phyloP scores from a whole-genome alignment of 805 yeast species.

The Grigorovia humatica region DNA sequence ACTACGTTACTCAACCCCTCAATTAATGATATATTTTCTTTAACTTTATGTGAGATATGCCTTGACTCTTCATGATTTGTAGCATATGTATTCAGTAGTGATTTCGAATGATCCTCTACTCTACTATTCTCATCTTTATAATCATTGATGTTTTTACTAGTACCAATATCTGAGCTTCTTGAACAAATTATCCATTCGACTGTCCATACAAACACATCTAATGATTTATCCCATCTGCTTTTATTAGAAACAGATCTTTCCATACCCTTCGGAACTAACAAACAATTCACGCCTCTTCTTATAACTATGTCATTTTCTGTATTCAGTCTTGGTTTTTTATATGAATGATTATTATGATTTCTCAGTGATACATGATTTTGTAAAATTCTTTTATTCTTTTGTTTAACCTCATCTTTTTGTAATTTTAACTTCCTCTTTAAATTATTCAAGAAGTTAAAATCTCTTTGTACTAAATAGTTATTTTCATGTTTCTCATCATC shows the following conservation, averaged over 20 bases:
- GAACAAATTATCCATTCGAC: slow-evolving; percentile 54
- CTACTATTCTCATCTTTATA: too few species aligned
- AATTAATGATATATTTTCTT: slow-evolving; percentile 24
- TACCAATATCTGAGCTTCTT: not conserved
- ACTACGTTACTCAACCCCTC: slow-evolving; percentile 27
- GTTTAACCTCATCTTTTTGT: slow-evolving; percentile 41
- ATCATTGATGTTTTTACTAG: not conserved
- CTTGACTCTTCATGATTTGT: slow-evolving; percentile 9
- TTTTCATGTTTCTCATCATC: slow-evolving; percentile 32
- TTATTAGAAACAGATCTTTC: slow-evolving; percentile 51
- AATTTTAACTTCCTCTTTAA: slow-evolving; percentile 52
- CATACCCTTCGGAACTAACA: slow-evolving; percentile 64
- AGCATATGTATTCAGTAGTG: too few species aligned
- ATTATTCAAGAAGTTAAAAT: slow-evolving; percentile 61
- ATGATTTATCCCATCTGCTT: slow-evolving; percentile 57
- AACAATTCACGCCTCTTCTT: slow-evolving; percentile 58
- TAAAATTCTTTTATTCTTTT: slow-evolving; percentile 37
- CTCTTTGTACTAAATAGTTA: slow-evolving; percentile 52
- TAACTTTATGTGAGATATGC: slow-evolving; percentile 31
- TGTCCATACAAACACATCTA: slow-evolving; percentile 64
- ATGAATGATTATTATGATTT: slow-evolving; percentile 13
- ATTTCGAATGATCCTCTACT: too few species aligned
- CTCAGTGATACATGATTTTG: slow-evolving; percentile 11
- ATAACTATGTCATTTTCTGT: slow-evolving; percentile 21
- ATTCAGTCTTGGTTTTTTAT: slow-evolving; percentile 6